Conservation (phyloP, 2,329 filamentous ascomycete genomes). For the Venturia asperata region DNA sequence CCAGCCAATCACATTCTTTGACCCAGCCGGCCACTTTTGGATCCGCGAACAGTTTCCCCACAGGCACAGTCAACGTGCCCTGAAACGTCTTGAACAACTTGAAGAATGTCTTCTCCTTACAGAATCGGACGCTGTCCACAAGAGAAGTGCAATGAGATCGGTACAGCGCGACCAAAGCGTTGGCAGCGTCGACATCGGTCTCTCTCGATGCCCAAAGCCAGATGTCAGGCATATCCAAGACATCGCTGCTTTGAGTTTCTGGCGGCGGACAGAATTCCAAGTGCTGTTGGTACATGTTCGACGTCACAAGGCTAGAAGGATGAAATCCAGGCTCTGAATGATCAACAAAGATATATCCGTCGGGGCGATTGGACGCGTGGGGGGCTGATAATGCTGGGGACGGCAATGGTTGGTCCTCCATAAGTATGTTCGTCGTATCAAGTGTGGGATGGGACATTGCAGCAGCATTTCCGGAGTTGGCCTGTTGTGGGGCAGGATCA, state of each 20-base stretch:
- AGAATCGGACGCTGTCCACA: conserved; percentile 90
- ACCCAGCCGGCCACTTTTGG: conserved; percentile 84
- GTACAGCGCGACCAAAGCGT: conserved; percentile 79
- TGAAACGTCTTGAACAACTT: conserved; percentile 92
- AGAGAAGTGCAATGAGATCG: conserved; percentile 91
- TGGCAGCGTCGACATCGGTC: conserved; percentile 80
- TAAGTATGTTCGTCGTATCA: conserved; percentile 43
- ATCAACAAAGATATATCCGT: conserved; percentile 41
- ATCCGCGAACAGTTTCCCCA: conserved; percentile 83
- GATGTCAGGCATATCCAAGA: conserved; percentile 78
- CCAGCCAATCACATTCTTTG: conserved; percentile 86
- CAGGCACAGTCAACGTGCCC: conserved; percentile 91
- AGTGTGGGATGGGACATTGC: conserved; percentile 33
- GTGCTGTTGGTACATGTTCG: conserved; percentile 36
- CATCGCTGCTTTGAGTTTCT: conserved; percentile 58
- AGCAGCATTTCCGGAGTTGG: background rate
- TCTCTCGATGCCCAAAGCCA: conserved; percentile 70
- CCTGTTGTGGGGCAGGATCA: conserved; percentile 1
- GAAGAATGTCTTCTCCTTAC: conserved; percentile 95
- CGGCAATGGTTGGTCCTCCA: conserved; percentile 24
- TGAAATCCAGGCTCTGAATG: conserved; percentile 34
- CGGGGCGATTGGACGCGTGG: conserved; percentile 32
- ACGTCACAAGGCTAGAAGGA: background rate
- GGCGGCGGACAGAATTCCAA: conserved; percentile 55
- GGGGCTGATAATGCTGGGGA: conserved; percentile 21